A percentile compares a stretch with the other conserved stretches of the same genome.
Evolutionary conservation across 2,329 filamentous ascomycete genomes (phyloP).

Genomic region (Xylaria hypoxylon): DNA sequence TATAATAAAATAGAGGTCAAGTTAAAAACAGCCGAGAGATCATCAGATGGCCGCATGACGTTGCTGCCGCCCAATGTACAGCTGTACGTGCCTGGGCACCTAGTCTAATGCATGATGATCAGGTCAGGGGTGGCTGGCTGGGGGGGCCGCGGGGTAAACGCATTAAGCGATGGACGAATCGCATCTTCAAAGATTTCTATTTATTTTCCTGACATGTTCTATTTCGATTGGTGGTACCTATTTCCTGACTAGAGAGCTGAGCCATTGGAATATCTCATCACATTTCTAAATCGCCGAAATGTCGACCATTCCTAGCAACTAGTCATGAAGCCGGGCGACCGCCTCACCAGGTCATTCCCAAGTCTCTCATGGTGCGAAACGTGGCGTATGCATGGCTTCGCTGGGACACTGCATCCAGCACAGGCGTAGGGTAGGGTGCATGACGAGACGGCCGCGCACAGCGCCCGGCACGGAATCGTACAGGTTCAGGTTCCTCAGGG

Average conservation of each 20-base stretch:
- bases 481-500: constrained; percentile 20
- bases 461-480: constrained; percentile 23
- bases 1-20: not conserved
- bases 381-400: constrained; percentile 27
- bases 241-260: not conserved
- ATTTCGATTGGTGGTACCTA: constrained; percentile 14
- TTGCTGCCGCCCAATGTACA: constrained; percentile 25
- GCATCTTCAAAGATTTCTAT: not conserved
- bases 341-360: constrained; percentile 20
- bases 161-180: constrained; percentile 18
- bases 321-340: no score
- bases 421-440: no score
- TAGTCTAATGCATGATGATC: constrained; percentile 27
- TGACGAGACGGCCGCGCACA: constrained; percentile 10
- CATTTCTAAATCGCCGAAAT: not conserved
- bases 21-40: not conserved
- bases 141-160: constrained; percentile 24
- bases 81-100: constrained; percentile 11
- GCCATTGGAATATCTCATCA: not conserved
- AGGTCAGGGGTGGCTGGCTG: constrained; percentile 26
- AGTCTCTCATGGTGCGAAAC: constrained; percentile 34
- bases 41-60: constrained; percentile 14
- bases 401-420: constrained; percentile 3
- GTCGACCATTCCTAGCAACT: not conserved
- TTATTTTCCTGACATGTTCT: constrained; percentile 22